Percentiles rank a stretch among this genome's conserved stretches.
Evolutionary conservation across 2,329 filamentous ascomycete species (phyloP).

Genomic region (Diplocarpon rosae): DNA sequence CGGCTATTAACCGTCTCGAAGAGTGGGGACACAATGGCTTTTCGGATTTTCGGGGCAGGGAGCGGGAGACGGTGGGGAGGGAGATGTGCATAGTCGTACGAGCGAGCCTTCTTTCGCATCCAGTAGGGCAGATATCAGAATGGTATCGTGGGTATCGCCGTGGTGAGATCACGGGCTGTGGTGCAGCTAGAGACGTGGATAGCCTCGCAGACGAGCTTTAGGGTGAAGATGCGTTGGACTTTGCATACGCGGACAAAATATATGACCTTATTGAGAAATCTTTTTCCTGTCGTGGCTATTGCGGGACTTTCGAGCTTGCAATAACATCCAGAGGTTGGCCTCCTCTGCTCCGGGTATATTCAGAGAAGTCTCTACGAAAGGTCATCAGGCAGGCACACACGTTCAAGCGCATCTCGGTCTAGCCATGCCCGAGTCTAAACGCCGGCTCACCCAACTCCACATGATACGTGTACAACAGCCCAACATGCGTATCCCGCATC

Average conservation of each 20-base stretch:
- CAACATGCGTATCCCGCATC: not conserved
- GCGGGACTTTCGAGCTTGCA: not conserved
- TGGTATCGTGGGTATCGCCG: conserved; percentile 16
- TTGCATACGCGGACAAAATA: conserved; percentile 23
- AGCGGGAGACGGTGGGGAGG: conserved; percentile 1
- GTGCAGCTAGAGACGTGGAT: conserved; percentile 13
- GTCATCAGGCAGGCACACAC: not conserved
- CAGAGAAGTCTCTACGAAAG: not conserved
- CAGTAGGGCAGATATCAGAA: conserved; percentile 22
- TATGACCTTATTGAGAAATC: conserved; percentile 8
- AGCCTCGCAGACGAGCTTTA: conserved; percentile 15
- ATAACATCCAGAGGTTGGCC: not conserved
- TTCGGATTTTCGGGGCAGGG: not conserved
- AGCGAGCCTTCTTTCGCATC: conserved; percentile 14
- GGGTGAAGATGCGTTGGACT: conserved; percentile 7
- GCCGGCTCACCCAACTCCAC: conserved; percentile 8
- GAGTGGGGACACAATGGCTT: too few species aligned
- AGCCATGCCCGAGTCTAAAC: conserved; percentile 11
- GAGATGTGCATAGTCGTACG: conserved; percentile 14
- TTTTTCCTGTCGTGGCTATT: not conserved
- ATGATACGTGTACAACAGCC: not conserved
- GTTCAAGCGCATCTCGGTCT: not conserved
- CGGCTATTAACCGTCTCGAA: conserved; percentile 52
- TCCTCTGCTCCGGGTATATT: conserved; percentile 8
- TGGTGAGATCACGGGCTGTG: conserved; percentile 1